phyloP scores from a whole-genome alignment of 768 basidiomycete genomes.

The Leccinum subgranulosum region DNA sequence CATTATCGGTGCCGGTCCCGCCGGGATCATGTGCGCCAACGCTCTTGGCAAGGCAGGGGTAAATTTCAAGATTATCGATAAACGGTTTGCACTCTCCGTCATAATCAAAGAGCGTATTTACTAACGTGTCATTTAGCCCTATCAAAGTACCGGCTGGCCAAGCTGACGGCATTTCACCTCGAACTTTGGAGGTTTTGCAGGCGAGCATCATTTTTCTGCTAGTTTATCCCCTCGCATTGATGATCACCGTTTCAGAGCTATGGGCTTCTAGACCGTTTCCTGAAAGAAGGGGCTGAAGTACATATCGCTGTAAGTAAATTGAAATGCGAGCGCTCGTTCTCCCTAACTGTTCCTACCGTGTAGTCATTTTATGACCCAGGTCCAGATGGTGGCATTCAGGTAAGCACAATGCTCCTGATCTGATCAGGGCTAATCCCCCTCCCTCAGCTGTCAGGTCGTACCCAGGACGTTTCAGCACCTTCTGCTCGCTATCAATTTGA shows the following conservation, averaged over 20 bases:
- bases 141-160: slow-evolving; percentile 21
- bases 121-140: slow-evolving; percentile 8
- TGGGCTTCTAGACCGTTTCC: slow-evolving; percentile 60
- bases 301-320: slow-evolving; percentile 54
- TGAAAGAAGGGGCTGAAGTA: slow-evolving; percentile 62
- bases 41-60: slow-evolving; percentile 36
- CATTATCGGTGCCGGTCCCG: slow-evolving; percentile 42
- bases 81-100: slow-evolving; percentile 28
- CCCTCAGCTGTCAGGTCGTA: slow-evolving; percentile 56
- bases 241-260: slow-evolving; percentile 52
- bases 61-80: slow-evolving; percentile 39
- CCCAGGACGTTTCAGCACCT: slow-evolving; percentile 56
- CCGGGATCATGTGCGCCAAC: slow-evolving; percentile 44
- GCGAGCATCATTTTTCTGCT: slow-evolving; percentile 16
- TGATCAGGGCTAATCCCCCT: not conserved
- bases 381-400: slow-evolving; percentile 58
- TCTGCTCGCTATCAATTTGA: slow-evolving; percentile 71
- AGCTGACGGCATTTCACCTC: slow-evolving; percentile 28
- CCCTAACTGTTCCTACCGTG: not conserved
- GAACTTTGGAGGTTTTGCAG: slow-evolving; percentile 44
- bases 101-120: not conserved
- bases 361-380: slow-evolving; percentile 77
- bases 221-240: not conserved
- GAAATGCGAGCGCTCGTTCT: not conserved
- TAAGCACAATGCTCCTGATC: slow-evolving; percentile 15